Conservation (phyloP, 768 basidiomycete species). For the Agrocybe pediades region DNA sequence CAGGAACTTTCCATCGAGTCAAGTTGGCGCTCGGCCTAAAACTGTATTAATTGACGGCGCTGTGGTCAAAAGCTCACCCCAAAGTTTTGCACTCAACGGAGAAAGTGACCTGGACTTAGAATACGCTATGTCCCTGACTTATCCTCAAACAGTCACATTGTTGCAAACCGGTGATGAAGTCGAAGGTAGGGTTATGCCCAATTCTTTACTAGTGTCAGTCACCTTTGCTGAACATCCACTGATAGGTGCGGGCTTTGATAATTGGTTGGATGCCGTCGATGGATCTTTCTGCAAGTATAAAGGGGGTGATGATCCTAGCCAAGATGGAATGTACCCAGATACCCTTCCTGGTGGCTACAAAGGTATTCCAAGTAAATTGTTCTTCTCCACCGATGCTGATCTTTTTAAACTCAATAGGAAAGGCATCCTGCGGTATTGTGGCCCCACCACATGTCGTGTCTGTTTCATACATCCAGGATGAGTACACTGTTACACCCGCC, state of each 20-base stretch:
- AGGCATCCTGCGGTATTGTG: constrained; percentile 40
- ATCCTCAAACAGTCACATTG: constrained; percentile 38
- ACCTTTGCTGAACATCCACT: constrained; percentile 4
- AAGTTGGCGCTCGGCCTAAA: constrained; percentile 36
- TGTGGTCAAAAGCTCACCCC: constrained; percentile 40
- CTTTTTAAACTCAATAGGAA: constrained; percentile 18
- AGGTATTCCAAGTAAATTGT: constrained; percentile 13
- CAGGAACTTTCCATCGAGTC: constrained; percentile 26
- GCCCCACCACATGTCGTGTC: constrained; percentile 44
- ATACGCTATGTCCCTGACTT: constrained; percentile 52
- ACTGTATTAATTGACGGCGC: constrained; percentile 39
- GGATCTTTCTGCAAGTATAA: constrained; percentile 45
- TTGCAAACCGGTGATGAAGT: constrained; percentile 45
- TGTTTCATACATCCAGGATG: constrained; percentile 45
- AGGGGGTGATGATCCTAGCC: constrained; percentile 41
- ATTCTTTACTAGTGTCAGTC: not conserved
- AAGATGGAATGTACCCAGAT: constrained; percentile 35
- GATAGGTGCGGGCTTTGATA: constrained; percentile 48
- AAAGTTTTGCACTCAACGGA: constrained; percentile 49
- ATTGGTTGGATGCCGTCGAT: constrained; percentile 50
- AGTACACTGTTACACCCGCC: constrained; percentile 36
- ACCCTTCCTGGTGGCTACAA: constrained; percentile 33
- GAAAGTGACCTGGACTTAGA: constrained; percentile 62
- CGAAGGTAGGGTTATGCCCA: constrained; percentile 27
- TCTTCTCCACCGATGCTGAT: not conserved